phyloP scores from a whole-genome alignment of 176 grass and related monocot species.

The Zoysia pacifica region DNA sequence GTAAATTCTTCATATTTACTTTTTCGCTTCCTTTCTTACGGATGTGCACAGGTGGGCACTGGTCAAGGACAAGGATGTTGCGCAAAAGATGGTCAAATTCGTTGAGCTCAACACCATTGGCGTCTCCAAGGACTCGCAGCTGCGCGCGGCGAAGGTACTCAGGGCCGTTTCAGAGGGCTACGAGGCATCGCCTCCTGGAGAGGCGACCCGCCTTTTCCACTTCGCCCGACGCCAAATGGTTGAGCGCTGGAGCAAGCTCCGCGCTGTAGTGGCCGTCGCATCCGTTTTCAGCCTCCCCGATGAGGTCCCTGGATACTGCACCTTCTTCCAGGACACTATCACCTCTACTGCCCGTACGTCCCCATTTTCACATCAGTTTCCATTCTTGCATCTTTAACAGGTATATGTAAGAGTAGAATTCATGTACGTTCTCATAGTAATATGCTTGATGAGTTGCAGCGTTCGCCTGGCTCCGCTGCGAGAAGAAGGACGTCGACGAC shows the following conservation, averaged over 20 bases:
- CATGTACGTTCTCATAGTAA: not conserved
- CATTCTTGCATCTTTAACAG: not conserved
- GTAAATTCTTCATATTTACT: not conserved
- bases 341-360: slow-evolving; percentile 29
- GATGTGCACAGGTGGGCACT: slow-evolving; percentile 61
- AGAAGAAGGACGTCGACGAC: slow-evolving; percentile 42
- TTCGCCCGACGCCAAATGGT: slow-evolving; percentile 45
- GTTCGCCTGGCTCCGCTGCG: slow-evolving; percentile 67
- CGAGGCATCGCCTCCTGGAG: slow-evolving; percentile 1
- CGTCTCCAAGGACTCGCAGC: slow-evolving; percentile 86
- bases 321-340: slow-evolving; percentile 37
- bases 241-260: slow-evolving; percentile 42
- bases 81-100: slow-evolving; percentile 62
- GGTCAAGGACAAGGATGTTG: slow-evolving; percentile 61
- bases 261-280: slow-evolving; percentile 23
- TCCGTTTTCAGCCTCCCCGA: slow-evolving; percentile 54
- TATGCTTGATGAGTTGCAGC: slow-evolving; percentile 22
- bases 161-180: slow-evolving; percentile 48
- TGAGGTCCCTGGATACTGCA: slow-evolving; percentile 35
- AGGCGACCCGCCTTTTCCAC: slow-evolving; percentile 39
- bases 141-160: slow-evolving; percentile 72
- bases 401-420: not conserved
- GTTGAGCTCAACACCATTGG: slow-evolving; percentile 78
- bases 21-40: not conserved
- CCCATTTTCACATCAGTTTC: not conserved